Conservation (phyloP, 805 yeast genomes). For the Ogataea methylovora region DNA sequence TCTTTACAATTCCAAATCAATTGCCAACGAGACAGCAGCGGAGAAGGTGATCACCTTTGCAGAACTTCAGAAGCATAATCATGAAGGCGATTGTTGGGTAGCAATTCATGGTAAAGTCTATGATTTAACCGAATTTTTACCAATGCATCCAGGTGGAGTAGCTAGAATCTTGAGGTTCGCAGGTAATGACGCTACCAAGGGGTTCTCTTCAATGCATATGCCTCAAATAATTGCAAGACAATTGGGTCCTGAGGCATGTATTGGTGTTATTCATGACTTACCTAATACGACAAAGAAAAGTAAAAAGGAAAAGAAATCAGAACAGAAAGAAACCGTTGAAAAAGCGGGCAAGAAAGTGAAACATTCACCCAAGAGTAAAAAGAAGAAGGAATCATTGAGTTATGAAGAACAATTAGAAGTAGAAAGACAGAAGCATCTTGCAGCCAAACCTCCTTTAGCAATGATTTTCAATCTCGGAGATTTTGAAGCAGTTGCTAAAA, state of each 20-base stretch:
- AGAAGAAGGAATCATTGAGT: slow-evolving; percentile 15
- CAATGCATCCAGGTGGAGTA: slow-evolving; percentile 47
- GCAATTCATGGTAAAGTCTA: slow-evolving; percentile 73
- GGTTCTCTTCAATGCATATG: slow-evolving; percentile 21
- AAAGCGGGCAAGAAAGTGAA: slow-evolving; percentile 10
- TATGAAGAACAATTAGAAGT: slow-evolving; percentile 1
- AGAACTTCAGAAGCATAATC: slow-evolving; percentile 46
- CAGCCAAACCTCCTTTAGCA: slow-evolving; percentile 56
- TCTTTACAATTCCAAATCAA: too few relatives aligned
- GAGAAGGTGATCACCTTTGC: slow-evolving; percentile 4
- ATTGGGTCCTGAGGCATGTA: slow-evolving; percentile 15
- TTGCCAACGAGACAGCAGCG: too few relatives aligned
- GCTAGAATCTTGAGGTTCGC: slow-evolving; percentile 35
- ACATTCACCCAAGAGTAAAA: slow-evolving; percentile 19
- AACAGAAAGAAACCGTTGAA: slow-evolving; percentile 5
- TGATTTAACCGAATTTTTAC: slow-evolving; percentile 57
- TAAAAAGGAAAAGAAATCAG: neutral
- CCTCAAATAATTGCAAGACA: slow-evolving; percentile 6
- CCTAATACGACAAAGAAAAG: neutral
- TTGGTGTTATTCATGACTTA: slow-evolving; percentile 10
- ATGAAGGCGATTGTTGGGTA: slow-evolving; percentile 71
- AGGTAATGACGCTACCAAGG: slow-evolving; percentile 41
- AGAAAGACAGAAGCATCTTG: slow-evolving; percentile 28
- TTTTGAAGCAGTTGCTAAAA: slow-evolving; percentile 79
- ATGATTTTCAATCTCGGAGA: slow-evolving; percentile 70